Conservation (phyloP, 1,139 yeast species). For the Wickerhamomyces sp. region DNA sequence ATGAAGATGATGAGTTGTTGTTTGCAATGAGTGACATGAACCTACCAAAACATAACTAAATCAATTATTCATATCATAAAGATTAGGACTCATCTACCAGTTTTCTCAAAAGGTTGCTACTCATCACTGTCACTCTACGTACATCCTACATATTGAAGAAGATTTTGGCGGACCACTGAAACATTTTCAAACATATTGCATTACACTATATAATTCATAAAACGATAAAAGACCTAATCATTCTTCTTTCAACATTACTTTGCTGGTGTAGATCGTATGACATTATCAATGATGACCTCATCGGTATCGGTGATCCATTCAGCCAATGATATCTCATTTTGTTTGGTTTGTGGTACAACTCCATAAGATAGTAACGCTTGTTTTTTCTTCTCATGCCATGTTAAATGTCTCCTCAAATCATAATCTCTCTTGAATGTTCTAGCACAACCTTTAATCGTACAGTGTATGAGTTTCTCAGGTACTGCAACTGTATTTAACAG, state of each 20-base stretch:
- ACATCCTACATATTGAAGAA: too few species aligned
- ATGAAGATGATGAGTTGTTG: slow-evolving; percentile 75
- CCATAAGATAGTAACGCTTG: neutral
- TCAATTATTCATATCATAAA: too few species aligned
- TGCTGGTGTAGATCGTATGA: too few species aligned
- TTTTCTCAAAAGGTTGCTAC: too few species aligned
- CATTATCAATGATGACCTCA: too few species aligned
- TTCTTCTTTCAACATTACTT: too few species aligned
- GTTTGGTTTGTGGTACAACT: neutral
- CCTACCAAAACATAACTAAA: slow-evolving; percentile 13
- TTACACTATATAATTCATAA: too few species aligned
- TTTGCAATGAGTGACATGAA: slow-evolving; percentile 93
- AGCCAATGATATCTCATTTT: neutral
- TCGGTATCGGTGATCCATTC: neutral
- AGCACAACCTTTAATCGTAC: slow-evolving; percentile 45
- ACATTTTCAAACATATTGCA: too few species aligned
- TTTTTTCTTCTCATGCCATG: slow-evolving; percentile 48
- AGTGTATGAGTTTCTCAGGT: slow-evolving; percentile 34
- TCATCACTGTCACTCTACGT: too few species aligned
- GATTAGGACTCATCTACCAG: too few species aligned
- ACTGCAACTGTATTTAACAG: slow-evolving; percentile 35
- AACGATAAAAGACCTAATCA: too few species aligned
- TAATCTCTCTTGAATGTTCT: slow-evolving; percentile 42
- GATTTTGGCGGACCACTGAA: too few species aligned
- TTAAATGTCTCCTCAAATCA: slow-evolving; percentile 48